Evolutionary conservation across 2,329 filamentous ascomycete species (phyloP), one percentile per base, ranked within the genome.

Genomic region (Botrytis galanthina): DNA sequence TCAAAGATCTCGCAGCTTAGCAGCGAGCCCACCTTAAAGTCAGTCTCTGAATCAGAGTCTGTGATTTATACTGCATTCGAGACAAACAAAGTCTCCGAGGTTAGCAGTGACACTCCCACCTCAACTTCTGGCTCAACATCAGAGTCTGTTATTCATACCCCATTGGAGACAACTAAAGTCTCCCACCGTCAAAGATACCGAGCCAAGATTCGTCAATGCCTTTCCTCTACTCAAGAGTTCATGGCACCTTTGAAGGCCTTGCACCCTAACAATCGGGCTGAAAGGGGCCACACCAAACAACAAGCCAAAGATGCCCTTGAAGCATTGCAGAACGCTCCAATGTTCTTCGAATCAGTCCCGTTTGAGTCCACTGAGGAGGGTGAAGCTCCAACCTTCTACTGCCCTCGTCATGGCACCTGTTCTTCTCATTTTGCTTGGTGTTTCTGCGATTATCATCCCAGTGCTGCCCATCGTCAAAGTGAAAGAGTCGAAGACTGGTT

Each of bases 191-290:
- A 64, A 32, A 63, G 42, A 8, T 70, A 14, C 32, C 54, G 54
- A 63, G 42, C 32, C 29, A 70, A 70, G 29, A 9, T 68, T 44
- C 61, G 57, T 16, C 26, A 22, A 54, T 54, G 26, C 44, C 20
- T 64, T 26, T 57, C 70, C 26, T 60, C 68, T 6, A 70, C 68
- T 44, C 68, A 70, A 12, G 59, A 70, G 18, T 18, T 70, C 22
- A 32, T 70, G 35, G 59, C 68, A 37, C 68, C 68, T n/a, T 26
- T 72, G 26, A 39, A 37, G 14, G 37, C 61, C 7, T 66, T 67
- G 9, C 70, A 66, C n/a, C 70, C 70, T 5, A 66, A n/a, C 6
- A 51, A 72, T 16, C 59, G 70, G 20, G 32, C 70, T 42, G 70
- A 72, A 44, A 72, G 20, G 22, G 70, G 70, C 6, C 37, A 67